Conservation (phyloP, 2,329 filamentous ascomycete genomes). For the Magnaporthiopsis rhizophila region DNA sequence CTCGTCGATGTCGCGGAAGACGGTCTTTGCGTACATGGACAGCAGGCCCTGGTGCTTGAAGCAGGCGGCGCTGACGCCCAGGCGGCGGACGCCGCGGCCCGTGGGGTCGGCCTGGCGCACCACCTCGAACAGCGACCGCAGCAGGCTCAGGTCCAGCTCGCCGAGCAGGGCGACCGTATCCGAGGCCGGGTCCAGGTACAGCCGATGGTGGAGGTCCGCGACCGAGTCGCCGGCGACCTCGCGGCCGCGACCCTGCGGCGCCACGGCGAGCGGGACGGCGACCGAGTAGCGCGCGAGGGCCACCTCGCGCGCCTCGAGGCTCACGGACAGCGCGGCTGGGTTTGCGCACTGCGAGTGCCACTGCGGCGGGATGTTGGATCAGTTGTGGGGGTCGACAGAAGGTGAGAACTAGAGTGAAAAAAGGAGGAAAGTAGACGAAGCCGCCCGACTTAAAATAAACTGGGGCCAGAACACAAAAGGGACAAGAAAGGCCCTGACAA, state of each 20-base stretch:
- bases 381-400: too few species aligned
- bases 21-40: slow-evolving; percentile 10
- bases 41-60: slow-evolving; percentile 7
- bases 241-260: slow-evolving; percentile 2
- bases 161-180: slow-evolving; percentile 26
- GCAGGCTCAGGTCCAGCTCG: slow-evolving; percentile 23
- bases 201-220: slow-evolving; percentile 13
- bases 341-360: slow-evolving; percentile 26
- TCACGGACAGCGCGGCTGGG: slow-evolving; percentile 24
- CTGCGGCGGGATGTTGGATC: slow-evolving; percentile 4
- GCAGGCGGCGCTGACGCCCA: slow-evolving; percentile 7
- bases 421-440: too few species aligned
- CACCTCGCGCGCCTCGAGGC: slow-evolving; percentile 22
- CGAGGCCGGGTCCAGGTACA: slow-evolving; percentile 22
- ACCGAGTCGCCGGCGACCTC: slow-evolving; percentile 14
- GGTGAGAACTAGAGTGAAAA: too few species aligned
- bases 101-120: background rate
- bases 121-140: slow-evolving; percentile 1
- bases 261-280: slow-evolving; percentile 18
- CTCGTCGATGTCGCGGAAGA: slow-evolving; percentile 11
- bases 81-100: slow-evolving; percentile 1
- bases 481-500: too few species aligned
- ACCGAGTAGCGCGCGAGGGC: slow-evolving; percentile 24
- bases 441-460: too few species aligned
- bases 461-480: too few species aligned